Base-by-base conservation (phyloP, 2,329 filamentous ascomycete genomes). In the Dichotomopilus funicola region DNA sequence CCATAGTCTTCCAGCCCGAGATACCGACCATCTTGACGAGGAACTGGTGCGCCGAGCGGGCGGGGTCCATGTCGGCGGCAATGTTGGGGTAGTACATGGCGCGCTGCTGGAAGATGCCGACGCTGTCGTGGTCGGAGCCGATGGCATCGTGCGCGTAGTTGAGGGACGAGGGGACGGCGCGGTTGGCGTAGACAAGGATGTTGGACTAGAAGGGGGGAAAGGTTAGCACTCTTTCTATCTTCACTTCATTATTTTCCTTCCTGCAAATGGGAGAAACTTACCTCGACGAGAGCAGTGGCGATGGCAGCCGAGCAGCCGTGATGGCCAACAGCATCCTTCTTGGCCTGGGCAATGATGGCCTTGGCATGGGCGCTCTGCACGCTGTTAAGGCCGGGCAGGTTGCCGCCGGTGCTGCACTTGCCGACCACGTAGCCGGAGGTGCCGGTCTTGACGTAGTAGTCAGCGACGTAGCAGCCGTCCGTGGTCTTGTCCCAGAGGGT, bases 361-460 rank as follows among this genome's bases (percentile, higher is more conserved):
- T 19, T 13, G 34, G 50, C 50, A 19, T 52, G 41, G 34, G 19
- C 34, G 35, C 42, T 42, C 50, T 52, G 50, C 2, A 46, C 42
- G 34, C 34, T 11, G 50, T 52, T 52, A 9, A 52, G 42, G 34
- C 50, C 50, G 34, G 50, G 50, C 11, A 52, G 50, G 43, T 38
- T 46, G 42, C 50, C 41, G 19, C 33, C 34, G 42, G 13, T 9
- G 19, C 40, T 19, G 53, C 57, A 59, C 34, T 55, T 51, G 7
- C 31, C 49, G 42, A 53, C 47, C 0, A 61, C 57, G 33, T 47
- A 54, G 49, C 54, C 47, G 57, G 48, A 36, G 35, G 40, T 49
- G 53, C 59, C 59, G 1, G 59, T 61, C 41, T 56, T 49, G 59
- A 61, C 51, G 56, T 61, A 61, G 45, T 55, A 57, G 54, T 61